phyloP scores from a whole-genome alignment of 2,329 filamentous ascomycete genomes.

The Aspergillus pseudotamarii region DNA sequence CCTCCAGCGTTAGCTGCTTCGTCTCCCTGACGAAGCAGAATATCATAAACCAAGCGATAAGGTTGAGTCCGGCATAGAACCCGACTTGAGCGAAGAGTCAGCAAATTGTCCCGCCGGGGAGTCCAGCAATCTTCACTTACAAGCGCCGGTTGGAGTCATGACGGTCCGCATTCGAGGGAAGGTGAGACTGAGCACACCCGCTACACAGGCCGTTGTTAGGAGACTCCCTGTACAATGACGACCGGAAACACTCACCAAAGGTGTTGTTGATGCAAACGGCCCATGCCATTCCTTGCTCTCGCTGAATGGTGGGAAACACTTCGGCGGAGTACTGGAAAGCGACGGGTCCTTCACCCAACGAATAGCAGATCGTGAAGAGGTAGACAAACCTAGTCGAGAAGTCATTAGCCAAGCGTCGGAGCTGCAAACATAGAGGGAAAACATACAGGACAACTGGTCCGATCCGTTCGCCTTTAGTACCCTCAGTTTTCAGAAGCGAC shows the following conservation, averaged over 20 bases:
- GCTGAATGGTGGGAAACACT: constrained; percentile 56
- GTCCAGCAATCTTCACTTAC: constrained; percentile 47
- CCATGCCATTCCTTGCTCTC: constrained; percentile 40
- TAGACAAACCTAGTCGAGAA: constrained; percentile 62
- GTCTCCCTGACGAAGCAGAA: constrained; percentile 62
- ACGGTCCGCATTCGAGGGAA: constrained; percentile 50
- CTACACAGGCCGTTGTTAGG: constrained; percentile 32
- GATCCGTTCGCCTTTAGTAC: constrained; percentile 37
- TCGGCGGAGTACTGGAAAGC: constrained; percentile 56
- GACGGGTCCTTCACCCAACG: constrained; percentile 61
- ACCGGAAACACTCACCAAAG: constrained; percentile 20
- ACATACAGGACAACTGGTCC: constrained; percentile 27
- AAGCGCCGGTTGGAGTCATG: constrained; percentile 56
- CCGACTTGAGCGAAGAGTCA: constrained; percentile 35
- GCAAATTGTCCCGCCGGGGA: not conserved
- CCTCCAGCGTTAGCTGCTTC: constrained; percentile 51
- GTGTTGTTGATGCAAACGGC: constrained; percentile 33
- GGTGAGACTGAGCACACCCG: constrained; percentile 49
- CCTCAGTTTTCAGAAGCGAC: constrained; percentile 50
- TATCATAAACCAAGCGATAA: constrained; percentile 64
- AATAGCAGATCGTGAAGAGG: constrained; percentile 65
- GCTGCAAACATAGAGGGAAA: not conserved
- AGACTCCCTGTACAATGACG: not conserved
- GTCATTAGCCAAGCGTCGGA: not conserved
- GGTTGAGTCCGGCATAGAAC: constrained; percentile 54